Percentiles rank a stretch among this genome's conserved stretches.
Evolutionary conservation across 1,284 basidiomycete genomes (phyloP).

Genomic region (Moesziomyces parantarcticus): DNA sequence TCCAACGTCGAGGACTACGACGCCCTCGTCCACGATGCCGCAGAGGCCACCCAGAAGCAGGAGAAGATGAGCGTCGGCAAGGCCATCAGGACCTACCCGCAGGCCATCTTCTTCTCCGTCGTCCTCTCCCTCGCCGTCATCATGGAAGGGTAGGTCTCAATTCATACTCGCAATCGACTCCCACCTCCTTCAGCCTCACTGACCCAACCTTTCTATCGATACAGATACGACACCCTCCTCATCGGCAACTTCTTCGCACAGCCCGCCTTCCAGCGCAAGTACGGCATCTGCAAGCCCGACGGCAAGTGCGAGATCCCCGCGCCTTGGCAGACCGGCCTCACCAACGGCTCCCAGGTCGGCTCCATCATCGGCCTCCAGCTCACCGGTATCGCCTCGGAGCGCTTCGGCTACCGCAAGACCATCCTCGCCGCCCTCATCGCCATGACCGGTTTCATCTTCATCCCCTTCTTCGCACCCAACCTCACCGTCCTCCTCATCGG

Average conservation of each 20-base stretch:
- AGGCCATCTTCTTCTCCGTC: conserved; percentile 70
- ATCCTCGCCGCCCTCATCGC: conserved; percentile 62
- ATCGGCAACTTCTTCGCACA: conserved; percentile 68
- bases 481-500: conserved; percentile 68
- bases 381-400: conserved; percentile 68
- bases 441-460: conserved; percentile 67
- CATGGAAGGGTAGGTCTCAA: conserved; percentile 69
- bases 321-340: conserved; percentile 70
- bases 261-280: conserved; percentile 65
- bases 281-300: conserved; percentile 57
- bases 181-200: neutral
- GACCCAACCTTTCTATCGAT: too few species aligned
- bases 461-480: conserved; percentile 69
- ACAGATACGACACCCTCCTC: conserved; percentile 62
- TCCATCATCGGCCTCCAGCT: conserved; percentile 69
- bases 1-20: conserved; percentile 62
- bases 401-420: conserved; percentile 69
- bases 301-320: conserved; percentile 69
- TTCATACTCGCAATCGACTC: neutral
- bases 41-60: conserved; percentile 63
- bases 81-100: conserved; percentile 69
- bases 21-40: conserved; percentile 67
- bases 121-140: conserved; percentile 69
- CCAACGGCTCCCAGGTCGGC: conserved; percentile 42
- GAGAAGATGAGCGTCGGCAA: conserved; percentile 69